Conservation (phyloP, 768 basidiomycete genomes). For the Russula emetica region DNA sequence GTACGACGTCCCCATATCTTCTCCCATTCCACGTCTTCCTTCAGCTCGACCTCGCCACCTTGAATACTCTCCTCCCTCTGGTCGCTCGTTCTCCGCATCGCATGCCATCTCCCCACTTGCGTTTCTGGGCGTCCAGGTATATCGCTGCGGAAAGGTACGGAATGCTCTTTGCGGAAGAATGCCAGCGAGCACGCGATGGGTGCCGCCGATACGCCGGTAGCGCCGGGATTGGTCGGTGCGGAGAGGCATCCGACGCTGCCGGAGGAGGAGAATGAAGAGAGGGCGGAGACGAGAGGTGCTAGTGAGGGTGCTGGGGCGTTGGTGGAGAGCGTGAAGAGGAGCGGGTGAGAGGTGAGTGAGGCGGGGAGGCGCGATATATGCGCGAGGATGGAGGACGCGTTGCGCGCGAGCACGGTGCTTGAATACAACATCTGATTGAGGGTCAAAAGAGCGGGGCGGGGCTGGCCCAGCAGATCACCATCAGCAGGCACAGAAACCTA, state of each 20-base stretch:
- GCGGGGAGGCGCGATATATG: conserved; percentile 21
- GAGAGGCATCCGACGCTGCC: conserved; percentile 60
- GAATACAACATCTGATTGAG: conserved; percentile 17
- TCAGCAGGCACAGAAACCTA: too few species aligned
- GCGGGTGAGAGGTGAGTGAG: conserved; percentile 30
- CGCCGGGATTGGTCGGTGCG: conserved; percentile 38
- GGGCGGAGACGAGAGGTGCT: conserved; percentile 32
- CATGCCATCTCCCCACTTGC: conserved; percentile 72
- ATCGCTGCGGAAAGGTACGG: conserved; percentile 55
- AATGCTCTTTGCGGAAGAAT: conserved; percentile 42
- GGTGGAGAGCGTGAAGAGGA: conserved; percentile 51
- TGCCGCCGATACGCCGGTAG: conserved; percentile 9
- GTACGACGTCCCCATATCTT: conserved; percentile 44
- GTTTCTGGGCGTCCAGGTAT: conserved; percentile 54
- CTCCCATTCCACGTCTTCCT: conserved; percentile 45
- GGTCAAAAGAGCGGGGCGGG: too few species aligned
- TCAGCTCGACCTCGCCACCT: conserved; percentile 7
- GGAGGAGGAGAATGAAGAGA: conserved; percentile 28
- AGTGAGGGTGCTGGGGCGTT: conserved; percentile 38
- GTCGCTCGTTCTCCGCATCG: conserved; percentile 41
- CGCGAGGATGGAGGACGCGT: conserved; percentile 13
- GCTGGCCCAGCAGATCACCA: too few species aligned
- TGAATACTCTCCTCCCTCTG: neutral
- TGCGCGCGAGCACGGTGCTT: conserved; percentile 24
- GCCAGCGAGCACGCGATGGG: conserved; percentile 54